Conservation (phyloP, 2,329 filamentous ascomycete species). For the Fusarium subtropicale region DNA sequence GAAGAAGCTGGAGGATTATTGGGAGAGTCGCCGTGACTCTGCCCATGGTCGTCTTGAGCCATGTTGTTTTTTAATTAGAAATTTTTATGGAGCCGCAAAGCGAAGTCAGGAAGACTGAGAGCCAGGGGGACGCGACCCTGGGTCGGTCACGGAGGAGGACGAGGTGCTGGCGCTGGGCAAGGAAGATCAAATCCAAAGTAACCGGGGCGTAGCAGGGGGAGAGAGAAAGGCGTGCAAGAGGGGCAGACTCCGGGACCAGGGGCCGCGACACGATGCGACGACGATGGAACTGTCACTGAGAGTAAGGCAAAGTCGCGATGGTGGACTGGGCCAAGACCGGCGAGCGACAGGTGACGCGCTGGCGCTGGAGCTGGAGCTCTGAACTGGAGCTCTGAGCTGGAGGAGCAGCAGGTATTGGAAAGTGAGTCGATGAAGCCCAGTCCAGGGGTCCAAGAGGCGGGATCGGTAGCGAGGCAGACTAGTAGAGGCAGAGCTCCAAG, state of each 20-base stretch:
- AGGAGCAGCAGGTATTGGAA: slow-evolving; percentile 10
- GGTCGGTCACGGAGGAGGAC: slow-evolving; percentile 46
- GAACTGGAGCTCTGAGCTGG: neutral
- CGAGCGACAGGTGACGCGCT: slow-evolving; percentile 30
- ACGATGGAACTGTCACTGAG: slow-evolving; percentile 37
- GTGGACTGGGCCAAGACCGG: slow-evolving; percentile 40
- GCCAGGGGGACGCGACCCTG: slow-evolving; percentile 49
- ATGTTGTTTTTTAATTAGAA: slow-evolving; percentile 53
- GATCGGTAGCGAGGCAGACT: slow-evolving; percentile 34
- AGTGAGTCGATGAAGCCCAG: slow-evolving; percentile 19
- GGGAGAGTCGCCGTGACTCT: slow-evolving; percentile 48
- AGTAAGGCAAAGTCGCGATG: slow-evolving; percentile 34
- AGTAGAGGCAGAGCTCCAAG: slow-evolving; percentile 28
- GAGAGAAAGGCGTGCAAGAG: slow-evolving; percentile 37
- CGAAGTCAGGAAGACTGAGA: slow-evolving; percentile 50
- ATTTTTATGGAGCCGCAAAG: slow-evolving; percentile 54
- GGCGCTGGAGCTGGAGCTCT: slow-evolving; percentile 9
- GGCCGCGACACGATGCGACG: slow-evolving; percentile 43
- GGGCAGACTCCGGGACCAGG: slow-evolving; percentile 44
- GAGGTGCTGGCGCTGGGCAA: slow-evolving; percentile 44
- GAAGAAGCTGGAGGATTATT: slow-evolving; percentile 45
- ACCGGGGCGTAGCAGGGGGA: slow-evolving; percentile 46
- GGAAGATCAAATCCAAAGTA: slow-evolving; percentile 44
- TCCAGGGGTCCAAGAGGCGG: slow-evolving; percentile 34
- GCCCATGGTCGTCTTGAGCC: slow-evolving; percentile 50